phyloP scores from a whole-genome alignment of 176 grass and related monocot genomes.

The Raddia distichophylla region DNA sequence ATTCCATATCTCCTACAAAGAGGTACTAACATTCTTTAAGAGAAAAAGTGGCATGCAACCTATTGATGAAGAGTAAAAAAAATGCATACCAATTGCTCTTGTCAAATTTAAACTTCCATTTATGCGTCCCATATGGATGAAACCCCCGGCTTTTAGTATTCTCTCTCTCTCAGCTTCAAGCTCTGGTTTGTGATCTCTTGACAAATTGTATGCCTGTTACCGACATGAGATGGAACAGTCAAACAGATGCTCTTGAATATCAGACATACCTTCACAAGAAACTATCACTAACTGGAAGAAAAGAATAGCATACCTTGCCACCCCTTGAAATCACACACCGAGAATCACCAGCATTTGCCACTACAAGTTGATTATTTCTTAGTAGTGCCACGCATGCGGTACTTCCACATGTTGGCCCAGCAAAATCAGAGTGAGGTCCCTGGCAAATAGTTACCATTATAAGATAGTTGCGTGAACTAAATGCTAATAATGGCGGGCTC shows the following conservation, averaged over 20 bases:
- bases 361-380: constrained; percentile 84
- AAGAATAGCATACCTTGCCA: constrained; percentile 61
- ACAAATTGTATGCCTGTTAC: constrained; percentile 86
- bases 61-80: constrained; percentile 1
- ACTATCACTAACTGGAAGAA: constrained; percentile 4
- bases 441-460: constrained; percentile 36
- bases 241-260: constrained; percentile 7
- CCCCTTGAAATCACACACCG: constrained; percentile 96
- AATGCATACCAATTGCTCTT: constrained; percentile 84
- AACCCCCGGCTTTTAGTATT: constrained; percentile 94
- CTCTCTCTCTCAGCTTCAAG: constrained; percentile 84
- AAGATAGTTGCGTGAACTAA: constrained; percentile 8
- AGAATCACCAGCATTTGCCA: constrained; percentile 96
- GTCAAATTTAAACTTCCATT: constrained; percentile 97
- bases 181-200: constrained; percentile 95
- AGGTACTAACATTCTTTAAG: constrained; percentile 35
- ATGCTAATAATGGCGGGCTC: background rate
- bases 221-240: constrained; percentile 26
- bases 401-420: constrained; percentile 80
- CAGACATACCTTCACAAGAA: constrained; percentile 24
- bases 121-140: constrained; percentile 82
- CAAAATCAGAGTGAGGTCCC: constrained; percentile 95
- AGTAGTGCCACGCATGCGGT: constrained; percentile 91
- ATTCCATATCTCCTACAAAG: constrained; percentile 88
- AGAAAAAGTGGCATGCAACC: background rate